Conservation (phyloP, 2,329 filamentous ascomycete species). For the Fusarium sp. region DNA sequence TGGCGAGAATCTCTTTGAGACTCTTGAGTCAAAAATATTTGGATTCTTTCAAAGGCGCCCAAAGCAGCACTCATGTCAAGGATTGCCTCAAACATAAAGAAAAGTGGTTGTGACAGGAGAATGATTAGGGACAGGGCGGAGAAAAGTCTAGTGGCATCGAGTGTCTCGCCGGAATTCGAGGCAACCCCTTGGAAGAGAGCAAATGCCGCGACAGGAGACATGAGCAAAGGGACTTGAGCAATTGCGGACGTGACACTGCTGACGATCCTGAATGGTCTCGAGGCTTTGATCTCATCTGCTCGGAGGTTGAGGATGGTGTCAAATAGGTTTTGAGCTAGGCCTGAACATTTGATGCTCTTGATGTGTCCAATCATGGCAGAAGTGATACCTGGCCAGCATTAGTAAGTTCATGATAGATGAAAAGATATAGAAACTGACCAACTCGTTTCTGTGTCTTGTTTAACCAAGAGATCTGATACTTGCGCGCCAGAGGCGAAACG, state of each 20-base stretch:
- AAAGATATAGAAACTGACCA: slow-evolving; percentile 24
- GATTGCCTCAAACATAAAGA: slow-evolving; percentile 51
- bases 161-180: slow-evolving; percentile 40
- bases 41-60: slow-evolving; percentile 54
- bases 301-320: slow-evolving; percentile 45
- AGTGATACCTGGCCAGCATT: slow-evolving; percentile 37
- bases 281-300: slow-evolving; percentile 49
- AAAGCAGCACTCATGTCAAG: slow-evolving; percentile 50
- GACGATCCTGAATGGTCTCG: slow-evolving; percentile 48
- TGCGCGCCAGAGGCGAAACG: slow-evolving; percentile 42
- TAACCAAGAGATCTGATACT: slow-evolving; percentile 43
- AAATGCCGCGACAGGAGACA: slow-evolving; percentile 53
- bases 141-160: slow-evolving; percentile 51
- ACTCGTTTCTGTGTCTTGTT: slow-evolving; percentile 42
- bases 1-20: slow-evolving; percentile 41
- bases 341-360: slow-evolving; percentile 56
- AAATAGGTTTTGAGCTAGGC: slow-evolving; percentile 47
- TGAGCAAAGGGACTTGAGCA: slow-evolving; percentile 46
- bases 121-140: slow-evolving; percentile 54
- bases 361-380: slow-evolving; percentile 51
- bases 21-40: slow-evolving; percentile 47
- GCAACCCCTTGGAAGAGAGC: slow-evolving; percentile 48
- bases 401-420: not conserved
- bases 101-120: slow-evolving; percentile 51
- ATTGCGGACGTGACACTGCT: slow-evolving; percentile 49